phyloP scores from a whole-genome alignment of 1,139 yeast genomes.

The Pichia sp. region DNA sequence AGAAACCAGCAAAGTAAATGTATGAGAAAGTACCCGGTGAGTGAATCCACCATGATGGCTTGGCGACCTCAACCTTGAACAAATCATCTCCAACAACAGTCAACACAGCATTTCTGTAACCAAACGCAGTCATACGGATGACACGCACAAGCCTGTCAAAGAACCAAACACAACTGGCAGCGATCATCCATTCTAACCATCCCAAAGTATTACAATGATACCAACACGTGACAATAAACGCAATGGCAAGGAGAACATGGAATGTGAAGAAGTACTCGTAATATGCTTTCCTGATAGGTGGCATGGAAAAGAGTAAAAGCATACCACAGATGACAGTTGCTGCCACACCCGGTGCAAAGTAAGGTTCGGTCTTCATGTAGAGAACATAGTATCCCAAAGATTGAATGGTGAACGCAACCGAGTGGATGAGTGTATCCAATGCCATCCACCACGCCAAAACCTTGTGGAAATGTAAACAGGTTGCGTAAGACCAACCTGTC shows the following conservation, averaged over 20 bases:
- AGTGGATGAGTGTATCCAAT: slow-evolving; percentile 22
- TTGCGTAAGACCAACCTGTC: slow-evolving; percentile 55
- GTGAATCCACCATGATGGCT: slow-evolving; percentile 33
- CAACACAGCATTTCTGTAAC: slow-evolving; percentile 27
- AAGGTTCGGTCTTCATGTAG: slow-evolving; percentile 25
- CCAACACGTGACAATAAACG: slow-evolving; percentile 34
- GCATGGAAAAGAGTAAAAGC: slow-evolving; percentile 39
- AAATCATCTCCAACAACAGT: slow-evolving; percentile 29
- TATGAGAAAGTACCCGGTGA: slow-evolving; percentile 40
- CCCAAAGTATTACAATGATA: slow-evolving; percentile 34
- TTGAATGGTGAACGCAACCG: slow-evolving; percentile 18
- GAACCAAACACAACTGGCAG: slow-evolving; percentile 32
- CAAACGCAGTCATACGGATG: slow-evolving; percentile 31
- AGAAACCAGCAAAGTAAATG: slow-evolving; percentile 23
- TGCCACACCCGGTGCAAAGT: slow-evolving; percentile 32
- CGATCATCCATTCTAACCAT: slow-evolving; percentile 39
- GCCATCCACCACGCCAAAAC: slow-evolving; percentile 49
- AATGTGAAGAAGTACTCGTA: slow-evolving; percentile 37
- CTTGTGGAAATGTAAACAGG: slow-evolving; percentile 51
- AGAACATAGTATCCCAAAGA: slow-evolving; percentile 6
- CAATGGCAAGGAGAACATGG: slow-evolving; percentile 32
- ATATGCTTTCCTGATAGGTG: slow-evolving; percentile 37
- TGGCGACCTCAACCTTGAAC: slow-evolving; percentile 34
- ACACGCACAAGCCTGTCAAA: slow-evolving; percentile 34
- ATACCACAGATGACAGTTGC: slow-evolving; percentile 33